phyloP scores from a whole-genome alignment of 1,284 basidiomycete species.

The Ceratobasidium sp. region DNA sequence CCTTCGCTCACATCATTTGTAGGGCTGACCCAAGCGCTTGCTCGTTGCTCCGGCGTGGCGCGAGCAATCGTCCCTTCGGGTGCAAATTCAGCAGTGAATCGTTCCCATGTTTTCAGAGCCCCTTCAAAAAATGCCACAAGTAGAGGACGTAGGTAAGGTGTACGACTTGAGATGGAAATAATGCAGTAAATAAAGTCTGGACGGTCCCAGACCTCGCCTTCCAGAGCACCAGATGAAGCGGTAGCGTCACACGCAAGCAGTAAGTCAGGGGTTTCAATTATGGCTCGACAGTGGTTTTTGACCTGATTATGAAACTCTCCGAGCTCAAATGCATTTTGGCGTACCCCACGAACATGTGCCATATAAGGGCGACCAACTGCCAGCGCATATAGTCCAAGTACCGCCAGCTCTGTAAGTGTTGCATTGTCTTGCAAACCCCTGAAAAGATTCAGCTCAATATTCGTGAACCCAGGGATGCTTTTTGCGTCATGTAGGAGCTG shows the following conservation, averaged over 20 bases:
- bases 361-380: constrained; percentile 53
- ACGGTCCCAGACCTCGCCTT: neutral
- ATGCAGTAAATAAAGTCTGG: constrained; percentile 9
- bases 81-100: constrained; percentile 28
- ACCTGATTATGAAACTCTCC: constrained; percentile 35
- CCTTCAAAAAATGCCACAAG: constrained; percentile 15
- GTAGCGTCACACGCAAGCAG: constrained; percentile 10
- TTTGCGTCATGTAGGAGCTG: neutral
- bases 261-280: constrained; percentile 33
- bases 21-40: neutral
- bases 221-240: neutral
- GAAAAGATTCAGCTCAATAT: constrained; percentile 53
- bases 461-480: constrained; percentile 41
- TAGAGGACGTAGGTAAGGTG: neutral
- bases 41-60: neutral
- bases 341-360: constrained; percentile 47
- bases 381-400: constrained; percentile 53
- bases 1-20: constrained; percentile 27
- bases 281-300: constrained; percentile 3
- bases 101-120: neutral
- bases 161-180: neutral
- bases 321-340: constrained; percentile 45
- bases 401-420: constrained; percentile 55
- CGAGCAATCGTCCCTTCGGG: neutral
- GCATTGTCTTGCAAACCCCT: constrained; percentile 51